Percentiles rank a stretch among this genome's conserved stretches.
Conservation (phyloP, 2,329 filamentous ascomycete genomes). For the Annulohypoxylon truncatum region DNA sequence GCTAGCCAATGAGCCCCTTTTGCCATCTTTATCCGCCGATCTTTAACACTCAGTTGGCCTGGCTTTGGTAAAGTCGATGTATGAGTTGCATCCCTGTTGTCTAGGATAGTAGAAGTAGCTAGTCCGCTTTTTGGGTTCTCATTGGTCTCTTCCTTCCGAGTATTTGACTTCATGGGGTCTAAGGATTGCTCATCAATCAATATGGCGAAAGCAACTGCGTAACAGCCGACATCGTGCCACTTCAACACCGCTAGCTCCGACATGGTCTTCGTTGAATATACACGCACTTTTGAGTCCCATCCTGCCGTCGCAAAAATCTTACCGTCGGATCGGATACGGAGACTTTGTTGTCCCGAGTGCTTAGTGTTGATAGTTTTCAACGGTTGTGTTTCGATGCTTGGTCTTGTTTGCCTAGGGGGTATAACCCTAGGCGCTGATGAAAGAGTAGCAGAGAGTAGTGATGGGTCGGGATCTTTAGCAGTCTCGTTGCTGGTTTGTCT, state of each 20-base stretch:
- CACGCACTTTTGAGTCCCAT: slow-evolving; percentile 85
- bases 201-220: slow-evolving; percentile 78
- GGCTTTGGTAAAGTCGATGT: slow-evolving; percentile 47
- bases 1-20: slow-evolving; percentile 87
- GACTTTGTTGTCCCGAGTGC: slow-evolving; percentile 88
- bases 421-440: slow-evolving; percentile 35
- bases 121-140: slow-evolving; percentile 20
- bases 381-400: slow-evolving; percentile 56
- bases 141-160: slow-evolving; percentile 6
- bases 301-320: slow-evolving; percentile 89
- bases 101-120: neutral
- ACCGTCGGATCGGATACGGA: slow-evolving; percentile 81
- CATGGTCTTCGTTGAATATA: slow-evolving; percentile 84
- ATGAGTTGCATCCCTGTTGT: slow-evolving; percentile 7
- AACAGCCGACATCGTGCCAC: slow-evolving; percentile 92
- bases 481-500: slow-evolving; percentile 5
- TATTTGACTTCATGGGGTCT: slow-evolving; percentile 5
- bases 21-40: slow-evolving; percentile 71
- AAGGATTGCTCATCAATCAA: slow-evolving; percentile 43
- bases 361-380: slow-evolving; percentile 78
- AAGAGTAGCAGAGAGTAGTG: slow-evolving; percentile 49
- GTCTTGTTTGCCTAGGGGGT: slow-evolving; percentile 21
- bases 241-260: slow-evolving; percentile 91
- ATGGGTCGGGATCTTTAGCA: slow-evolving; percentile 24
- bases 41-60: slow-evolving; percentile 65